Evolutionary conservation across 1,284 basidiomycete genomes (phyloP).

Genomic region (Pseudozyma pruni): DNA sequence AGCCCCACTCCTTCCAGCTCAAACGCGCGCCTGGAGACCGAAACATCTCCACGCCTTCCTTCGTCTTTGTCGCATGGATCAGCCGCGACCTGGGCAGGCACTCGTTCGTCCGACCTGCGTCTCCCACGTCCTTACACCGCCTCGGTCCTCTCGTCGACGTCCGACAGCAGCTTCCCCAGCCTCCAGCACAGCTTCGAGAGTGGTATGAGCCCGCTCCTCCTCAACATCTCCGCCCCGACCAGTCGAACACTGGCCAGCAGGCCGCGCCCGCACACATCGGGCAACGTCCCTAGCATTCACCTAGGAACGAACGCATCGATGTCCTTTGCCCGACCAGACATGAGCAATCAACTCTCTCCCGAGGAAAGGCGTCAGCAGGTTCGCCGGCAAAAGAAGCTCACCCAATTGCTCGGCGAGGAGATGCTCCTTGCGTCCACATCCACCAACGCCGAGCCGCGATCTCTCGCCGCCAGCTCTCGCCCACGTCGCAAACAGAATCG

Average conservation of each 20-base stretch:
- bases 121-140: slow-evolving; percentile 36
- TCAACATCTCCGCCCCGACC: slow-evolving; percentile 5
- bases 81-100: slow-evolving; percentile 3
- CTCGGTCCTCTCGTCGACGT: slow-evolving; percentile 33
- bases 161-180: slow-evolving; percentile 33
- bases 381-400: slow-evolving; percentile 51
- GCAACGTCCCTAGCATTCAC: too few relatives aligned
- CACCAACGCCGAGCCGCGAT: neutral
- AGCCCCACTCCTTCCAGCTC: slow-evolving; percentile 1
- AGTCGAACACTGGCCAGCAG: slow-evolving; percentile 1
- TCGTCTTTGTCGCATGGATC: slow-evolving; percentile 10
- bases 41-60: slow-evolving; percentile 13
- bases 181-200: slow-evolving; percentile 43
- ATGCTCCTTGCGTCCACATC: slow-evolving; percentile 31
- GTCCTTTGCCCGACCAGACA: slow-evolving; percentile 18
- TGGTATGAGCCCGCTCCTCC: slow-evolving; percentile 33
- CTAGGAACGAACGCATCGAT: too few relatives aligned
- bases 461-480: slow-evolving; percentile 1
- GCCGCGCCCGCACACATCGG: slow-evolving; percentile 14
- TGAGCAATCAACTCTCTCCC: slow-evolving; percentile 37
- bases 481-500: slow-evolving; percentile 6
- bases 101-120: slow-evolving; percentile 11
- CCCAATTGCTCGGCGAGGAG: slow-evolving; percentile 53
- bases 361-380: slow-evolving; percentile 49
- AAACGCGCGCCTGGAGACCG: slow-evolving; percentile 5